Evolutionary conservation across 1,284 basidiomycete genomes (phyloP).

Genomic region (Cryptococcus sp.): DNA sequence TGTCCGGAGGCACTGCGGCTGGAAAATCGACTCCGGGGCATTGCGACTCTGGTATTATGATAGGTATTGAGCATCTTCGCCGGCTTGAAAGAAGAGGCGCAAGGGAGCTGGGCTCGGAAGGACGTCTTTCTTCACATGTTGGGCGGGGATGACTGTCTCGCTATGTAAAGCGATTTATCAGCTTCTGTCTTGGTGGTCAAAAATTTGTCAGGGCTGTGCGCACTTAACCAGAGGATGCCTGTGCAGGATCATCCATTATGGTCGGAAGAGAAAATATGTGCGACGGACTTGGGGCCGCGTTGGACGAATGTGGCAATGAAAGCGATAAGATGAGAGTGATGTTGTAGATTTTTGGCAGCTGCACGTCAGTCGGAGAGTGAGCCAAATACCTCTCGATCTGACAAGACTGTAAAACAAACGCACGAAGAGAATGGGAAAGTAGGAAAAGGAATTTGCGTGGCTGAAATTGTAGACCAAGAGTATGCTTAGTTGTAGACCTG

Average conservation of each 20-base stretch:
- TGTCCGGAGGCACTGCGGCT: no score
- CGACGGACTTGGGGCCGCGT: conserved; percentile 5
- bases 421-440: conserved; percentile 32
- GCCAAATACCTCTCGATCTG: not conserved
- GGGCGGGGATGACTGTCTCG: no score
- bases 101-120: no score
- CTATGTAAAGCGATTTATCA: no score
- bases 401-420: conserved; percentile 2
- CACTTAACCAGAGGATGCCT: not conserved
- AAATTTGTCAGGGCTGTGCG: no score
- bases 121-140: no score
- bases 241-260: conserved; percentile 7
- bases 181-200: no score
- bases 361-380: not conserved
- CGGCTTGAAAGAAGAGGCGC: no score
- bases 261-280: conserved; percentile 25
- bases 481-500: conserved; percentile 21
- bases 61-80: no score
- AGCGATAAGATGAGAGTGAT: conserved; percentile 36
- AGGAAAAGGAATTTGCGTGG: conserved; percentile 19
- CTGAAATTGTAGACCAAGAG: conserved; percentile 23
- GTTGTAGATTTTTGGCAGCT: conserved; percentile 37
- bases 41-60: no score
- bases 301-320: conserved; percentile 19
- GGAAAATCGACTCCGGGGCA: no score